Conservation (phyloP, 2,329 filamentous ascomycete genomes). For the Plenodomus biglobosus region DNA sequence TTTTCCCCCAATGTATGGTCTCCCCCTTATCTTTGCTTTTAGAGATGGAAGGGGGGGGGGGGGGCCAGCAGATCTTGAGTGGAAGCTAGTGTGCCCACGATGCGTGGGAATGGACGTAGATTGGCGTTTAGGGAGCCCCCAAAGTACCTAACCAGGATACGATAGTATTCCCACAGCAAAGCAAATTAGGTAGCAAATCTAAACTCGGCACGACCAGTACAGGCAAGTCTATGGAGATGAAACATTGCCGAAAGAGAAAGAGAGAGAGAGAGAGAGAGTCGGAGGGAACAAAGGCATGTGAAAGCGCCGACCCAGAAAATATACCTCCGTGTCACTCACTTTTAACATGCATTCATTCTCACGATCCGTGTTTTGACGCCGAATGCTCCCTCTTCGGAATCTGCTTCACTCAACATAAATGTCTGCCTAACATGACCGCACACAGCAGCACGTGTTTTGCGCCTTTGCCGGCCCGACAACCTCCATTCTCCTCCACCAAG, state of each 20-base stretch:
- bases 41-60: constrained; percentile 10
- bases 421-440: background rate
- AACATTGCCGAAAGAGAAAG: constrained; percentile 5
- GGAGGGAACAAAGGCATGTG: too few species aligned
- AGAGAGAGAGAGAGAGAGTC: too few species aligned
- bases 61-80: constrained; percentile 8
- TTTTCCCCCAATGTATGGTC: constrained; percentile 5
- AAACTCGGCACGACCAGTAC: background rate
- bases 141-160: background rate
- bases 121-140: constrained; percentile 16
- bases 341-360: too few species aligned
- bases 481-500: background rate
- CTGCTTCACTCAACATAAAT: background rate
- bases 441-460: background rate
- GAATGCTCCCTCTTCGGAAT: too few species aligned
- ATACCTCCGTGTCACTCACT: too few species aligned
- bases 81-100: constrained; percentile 12
- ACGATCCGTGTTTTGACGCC: too few species aligned
- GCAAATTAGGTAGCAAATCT: background rate
- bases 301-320: background rate
- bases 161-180: constrained; percentile 5
- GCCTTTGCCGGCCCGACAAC: constrained; percentile 6
- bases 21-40: constrained; percentile 18
- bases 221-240: constrained; percentile 8
- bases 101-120: constrained; percentile 15